These are phyloP conservation scores for Esteya vermicola DNA, from an alignment of 2,329 filamentous ascomycete species.

Conservation along the genomic window DNA sequence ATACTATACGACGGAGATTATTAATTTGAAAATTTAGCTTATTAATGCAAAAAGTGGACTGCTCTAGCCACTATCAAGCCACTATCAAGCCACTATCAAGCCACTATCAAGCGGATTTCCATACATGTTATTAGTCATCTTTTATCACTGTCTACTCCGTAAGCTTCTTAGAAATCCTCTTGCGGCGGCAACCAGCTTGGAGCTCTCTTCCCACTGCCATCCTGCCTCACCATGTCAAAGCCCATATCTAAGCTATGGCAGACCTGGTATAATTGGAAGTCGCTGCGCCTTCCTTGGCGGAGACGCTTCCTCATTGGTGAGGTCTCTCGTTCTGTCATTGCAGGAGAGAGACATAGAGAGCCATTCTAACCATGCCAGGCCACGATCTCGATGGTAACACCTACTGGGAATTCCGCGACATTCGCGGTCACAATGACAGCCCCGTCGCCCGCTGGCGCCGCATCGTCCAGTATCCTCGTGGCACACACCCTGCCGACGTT, in stretches of 20 bases:
- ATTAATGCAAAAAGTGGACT: no score
- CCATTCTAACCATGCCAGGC: slow-evolving; percentile 24
- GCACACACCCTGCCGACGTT: slow-evolving; percentile 39
- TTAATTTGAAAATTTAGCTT: no score
- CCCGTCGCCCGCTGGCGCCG: slow-evolving; percentile 36
- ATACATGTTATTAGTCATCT: no score
- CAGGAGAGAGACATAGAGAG: neutral
- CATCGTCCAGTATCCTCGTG: slow-evolving; percentile 44
- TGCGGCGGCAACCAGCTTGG: no score
- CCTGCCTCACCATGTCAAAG: slow-evolving; percentile 14
- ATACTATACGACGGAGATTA: no score
- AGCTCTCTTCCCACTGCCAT: no score
- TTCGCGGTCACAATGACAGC: slow-evolving; percentile 21
- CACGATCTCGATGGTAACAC: slow-evolving; percentile 52
- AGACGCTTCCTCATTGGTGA: slow-evolving; percentile 47
- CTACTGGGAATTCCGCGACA: slow-evolving; percentile 52
- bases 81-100: no score
- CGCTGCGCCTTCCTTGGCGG: slow-evolving; percentile 48
- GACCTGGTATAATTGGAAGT: slow-evolving; percentile 48
- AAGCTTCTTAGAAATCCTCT: neutral
- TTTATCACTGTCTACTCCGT: neutral
- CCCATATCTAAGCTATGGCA: slow-evolving; percentile 22
- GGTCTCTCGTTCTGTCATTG: slow-evolving; percentile 7
- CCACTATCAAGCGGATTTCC: no score
- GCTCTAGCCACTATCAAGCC: no score